Base-by-base conservation (phyloP, 148 eudicot species). In the Nepenthes gracilis region DNA sequence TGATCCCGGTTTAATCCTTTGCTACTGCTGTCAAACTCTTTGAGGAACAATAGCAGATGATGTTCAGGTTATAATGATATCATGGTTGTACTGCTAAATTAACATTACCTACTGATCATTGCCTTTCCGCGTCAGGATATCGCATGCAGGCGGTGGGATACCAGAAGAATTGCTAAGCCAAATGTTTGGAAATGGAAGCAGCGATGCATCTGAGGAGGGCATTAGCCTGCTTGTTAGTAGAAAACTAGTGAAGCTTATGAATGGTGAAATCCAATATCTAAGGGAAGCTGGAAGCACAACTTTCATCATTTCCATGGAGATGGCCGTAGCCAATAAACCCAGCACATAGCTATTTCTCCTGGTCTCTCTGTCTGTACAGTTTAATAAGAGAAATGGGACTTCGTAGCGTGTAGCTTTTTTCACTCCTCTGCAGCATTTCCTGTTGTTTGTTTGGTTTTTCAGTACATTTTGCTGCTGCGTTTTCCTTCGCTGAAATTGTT, bases 231-330 rank as follows among this genome's bases (percentile, higher is more conserved):
- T 78, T 2, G 72, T 92, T 43, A 85, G 90, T 72, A 74, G 94
- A 69, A 92, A 83, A 64, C 72, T 92, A 38, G 86, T 88, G 69
- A 88, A 85, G 73, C 84, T 85, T 58, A 92, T 92, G 97, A 92
- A 85, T 60, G 97, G 97, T 49, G 97, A 92, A 8, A 78, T 92
- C 60, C 88, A 82, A 58, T 88, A 87, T 69, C 68, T 92, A 47
- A 81, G 94, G 55, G 80, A 90, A 59, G 94, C 96, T 1, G 88
- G 80, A 0, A 72, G 74, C 59, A 81, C 94, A 1, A 83, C 90
- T 58, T 92, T 92, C 74, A 82, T 88, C 54, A 72, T 92, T 35
- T 65, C 88, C 12, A 73, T 88, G 36, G 86, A 88, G 63, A 86
- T 92, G 59, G 90, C 97, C 9, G 71, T 79, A 23, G 84, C 85